Percentiles rank a stretch among this genome's conserved stretches.
Conservation (phyloP, 352 stramenopile genomes). For the Phytophthora hybrid region DNA sequence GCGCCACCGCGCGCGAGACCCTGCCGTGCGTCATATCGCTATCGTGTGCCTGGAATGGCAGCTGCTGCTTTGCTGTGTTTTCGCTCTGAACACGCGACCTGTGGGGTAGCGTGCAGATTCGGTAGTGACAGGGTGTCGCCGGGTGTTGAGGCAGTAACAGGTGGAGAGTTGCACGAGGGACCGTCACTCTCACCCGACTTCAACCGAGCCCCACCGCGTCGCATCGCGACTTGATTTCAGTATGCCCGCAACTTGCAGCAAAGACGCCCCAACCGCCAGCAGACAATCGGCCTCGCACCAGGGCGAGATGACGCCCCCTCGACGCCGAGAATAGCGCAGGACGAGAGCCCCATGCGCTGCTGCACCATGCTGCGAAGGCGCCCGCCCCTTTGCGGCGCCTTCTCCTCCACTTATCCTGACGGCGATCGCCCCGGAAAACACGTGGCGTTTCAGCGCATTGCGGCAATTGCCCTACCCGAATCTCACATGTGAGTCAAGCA, state of each 20-base stretch:
- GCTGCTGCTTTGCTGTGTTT: not conserved
- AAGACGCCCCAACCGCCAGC: slow-evolving; percentile 21
- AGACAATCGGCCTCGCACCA: slow-evolving; percentile 26
- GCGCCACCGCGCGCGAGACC: slow-evolving; percentile 50
- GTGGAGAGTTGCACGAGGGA: slow-evolving; percentile 21
- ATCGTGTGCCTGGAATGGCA: not conserved
- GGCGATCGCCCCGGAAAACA: not conserved
- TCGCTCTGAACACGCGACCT: not conserved
- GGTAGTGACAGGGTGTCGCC: slow-evolving; percentile 21
- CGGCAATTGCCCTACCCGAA: not conserved
- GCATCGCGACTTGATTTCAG: slow-evolving; percentile 7
- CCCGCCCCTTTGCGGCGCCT: not conserved
- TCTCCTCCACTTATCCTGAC: not conserved
- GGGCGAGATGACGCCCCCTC: slow-evolving; percentile 24
- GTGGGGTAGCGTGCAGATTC: slow-evolving; percentile 23
- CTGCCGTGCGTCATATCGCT: slow-evolving; percentile 38
- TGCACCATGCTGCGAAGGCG: not conserved
- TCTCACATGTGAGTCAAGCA: slow-evolving; percentile 2
- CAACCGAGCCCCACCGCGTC: slow-evolving; percentile 24
- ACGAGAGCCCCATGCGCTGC: not conserved
- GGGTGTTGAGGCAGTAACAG: slow-evolving; percentile 14
- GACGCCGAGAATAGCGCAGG: slow-evolving; percentile 12
- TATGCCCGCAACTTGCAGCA: not conserved
- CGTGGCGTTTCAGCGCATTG: not conserved
- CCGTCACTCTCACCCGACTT: slow-evolving; percentile 32